Base-by-base conservation (phyloP, 257 asterid genomes). In the Solanum stenotomum region DNA sequence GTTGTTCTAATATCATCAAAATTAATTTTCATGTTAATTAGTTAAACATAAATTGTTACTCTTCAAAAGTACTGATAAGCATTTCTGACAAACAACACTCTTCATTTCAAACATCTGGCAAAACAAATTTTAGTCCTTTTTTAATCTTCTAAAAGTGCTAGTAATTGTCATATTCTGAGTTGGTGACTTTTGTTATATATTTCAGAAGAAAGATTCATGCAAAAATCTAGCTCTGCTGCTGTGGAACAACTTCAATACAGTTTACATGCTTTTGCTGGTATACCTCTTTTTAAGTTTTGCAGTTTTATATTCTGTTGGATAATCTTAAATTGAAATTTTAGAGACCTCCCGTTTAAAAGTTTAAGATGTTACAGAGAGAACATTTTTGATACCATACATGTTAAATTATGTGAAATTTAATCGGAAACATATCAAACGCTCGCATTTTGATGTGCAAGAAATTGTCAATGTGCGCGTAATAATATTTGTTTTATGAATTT, bases 211-310 rank as follows among this genome's bases (percentile, higher is more conserved):
- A 25, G 33, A 67, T 27, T 14, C 83, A 13, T 86, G 88, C 77
- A 6, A 8, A 46, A 44, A 67, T 20, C 37, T 70, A 29, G 68
- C 67, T 71, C 20, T 9, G 29, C 20, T 67, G 67, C 5, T 86
- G 67, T 86, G 88, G 88, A 86, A 86, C 61, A 37, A 68, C 40
- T 70, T 44, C 88, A 27, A 71, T 10, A 56, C 71, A 71, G 88
- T 71, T 23, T 86, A n/a, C 46, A 71, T 86, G 35, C 70, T 86
- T 49, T 31, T 86, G 77, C 88, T 44, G 84, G 84, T 70, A 86
- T 20, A 46, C 65, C 23, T 29, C 33, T 76, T 56, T 49, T 56
- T 56, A 56, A 18, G 3, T 56, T 56, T 56, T 56, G n/a, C 10
- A 10, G 4, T 18, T 56, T 7, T 56, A 56, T 56, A 56, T 56